Base-by-base conservation (phyloP, 2,329 filamentous ascomycete species). In the Coniochaeta sp. region DNA sequence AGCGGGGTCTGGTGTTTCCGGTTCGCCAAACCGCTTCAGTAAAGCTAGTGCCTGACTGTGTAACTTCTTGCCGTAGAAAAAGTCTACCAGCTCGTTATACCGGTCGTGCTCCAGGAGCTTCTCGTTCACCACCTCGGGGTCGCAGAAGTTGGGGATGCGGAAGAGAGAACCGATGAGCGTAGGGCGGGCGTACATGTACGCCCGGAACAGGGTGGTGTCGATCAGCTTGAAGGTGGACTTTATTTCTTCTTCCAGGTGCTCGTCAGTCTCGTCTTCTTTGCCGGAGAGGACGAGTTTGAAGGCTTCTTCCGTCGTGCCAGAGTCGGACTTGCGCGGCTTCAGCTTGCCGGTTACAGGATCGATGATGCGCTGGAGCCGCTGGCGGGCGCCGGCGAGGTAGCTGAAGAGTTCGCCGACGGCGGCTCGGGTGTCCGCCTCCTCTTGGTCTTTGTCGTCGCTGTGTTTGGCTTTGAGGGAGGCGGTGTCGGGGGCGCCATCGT, bases 1-100 rank as follows among this genome's bases (percentile, higher is more conserved):
- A 2, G 71, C 70, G 45, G 77, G 73, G 52, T 79, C 72, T 9
- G 73, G 72, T 53, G 73, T 67, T 26, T 76, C 67, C 2, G 78
- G 75, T 26, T 79, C 80, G 16, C 92, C 92, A 59, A 96, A 96
- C 56, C 85, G 87, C 59, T 82, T 81, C 1, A 99, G 77, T 27
- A 96, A 72, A 57, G 90, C 87, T 16, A 99, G 72, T 0, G 94
- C 92, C 63, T 95, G 85, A 16, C 86, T 83, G 68, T 99, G 94
- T 35, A 97, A 78, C 66, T 87, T 91, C 72, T 99, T 99, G 56
- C 94, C 94, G 61, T 95, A 90, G 59, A 97, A 85, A 65, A 99
- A 99, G 66, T 97, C 92, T n/a, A 99, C 91, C 1, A 99, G 75
- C 69, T 97, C 92, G 49, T 86, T 92, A 68, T 95, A 96, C 28